Evolutionary conservation across 2,329 filamentous ascomycete genomes (phyloP), one percentile per base, ranked within the genome.

Genomic region (Claviceps sorghi): DNA sequence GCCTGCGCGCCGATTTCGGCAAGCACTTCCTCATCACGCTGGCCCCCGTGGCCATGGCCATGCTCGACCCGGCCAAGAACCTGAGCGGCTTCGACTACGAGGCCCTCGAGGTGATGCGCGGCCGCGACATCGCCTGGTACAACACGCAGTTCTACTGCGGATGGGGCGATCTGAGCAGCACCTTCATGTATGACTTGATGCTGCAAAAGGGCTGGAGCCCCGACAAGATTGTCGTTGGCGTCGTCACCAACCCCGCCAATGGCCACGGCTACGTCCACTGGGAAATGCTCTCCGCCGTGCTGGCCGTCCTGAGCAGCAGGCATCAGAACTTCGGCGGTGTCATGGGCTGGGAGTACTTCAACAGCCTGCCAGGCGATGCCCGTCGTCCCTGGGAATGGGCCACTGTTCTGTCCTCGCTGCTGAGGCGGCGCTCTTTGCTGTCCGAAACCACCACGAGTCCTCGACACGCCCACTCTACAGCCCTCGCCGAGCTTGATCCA

Each of bases 291-390:
- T 67, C 67, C 1, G 55, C 61, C 8, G 72, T 75, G 0, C 62
- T 79, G 2, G 58, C 61, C 13, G 61, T 68, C 2, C 59, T 80
- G 29, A 61, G 65, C n/a, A 60, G 59, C 2, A 64, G 69, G 51
- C 86, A 86, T 60, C 77, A 78, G 1, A 70, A 71, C 1, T 93
- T 95, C 64, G 90, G 89, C 0, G 90, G 90, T 1, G 82, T 96
- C 7, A 93, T 93, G 82, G 88, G 88, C 2, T 96, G 90, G 90
- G 90, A 96, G 69, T 95, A 93, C 65, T 95, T 91, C 70, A 94
- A 95, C 70, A 80, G 83, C 52, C 65, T 82, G 53, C 85, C 86
- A 0, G 83, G 82, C 1, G 82, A 78, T 26, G 64, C 63, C 2
- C 70, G 72, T 13, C 69, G 74, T 52, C 86, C 87, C 0, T 91